A percentile compares a stretch with the other conserved stretches of the same genome.
Evolutionary conservation across 1,139 yeast genomes (phyloP).

Genomic region (Suhomyces panamericanus): DNA sequence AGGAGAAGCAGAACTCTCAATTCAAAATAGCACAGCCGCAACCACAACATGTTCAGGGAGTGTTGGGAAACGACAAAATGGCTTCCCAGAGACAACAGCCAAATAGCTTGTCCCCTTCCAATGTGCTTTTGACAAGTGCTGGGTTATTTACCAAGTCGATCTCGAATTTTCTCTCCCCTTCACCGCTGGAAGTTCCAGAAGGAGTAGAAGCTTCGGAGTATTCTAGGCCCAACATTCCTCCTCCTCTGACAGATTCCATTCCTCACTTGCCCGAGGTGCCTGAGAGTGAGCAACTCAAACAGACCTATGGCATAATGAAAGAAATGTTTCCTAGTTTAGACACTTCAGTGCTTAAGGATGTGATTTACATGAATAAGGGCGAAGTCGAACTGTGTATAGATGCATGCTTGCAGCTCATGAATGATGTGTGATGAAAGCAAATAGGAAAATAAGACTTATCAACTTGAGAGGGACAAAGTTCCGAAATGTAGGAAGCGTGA

Average conservation of each 20-base stretch:
- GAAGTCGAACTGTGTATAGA: conserved; percentile 77
- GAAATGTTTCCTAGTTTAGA: conserved; percentile 82
- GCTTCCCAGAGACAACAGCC: background rate
- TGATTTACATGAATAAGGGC: conserved; percentile 65
- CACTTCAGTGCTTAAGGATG: conserved; percentile 65
- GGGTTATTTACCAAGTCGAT: conserved; percentile 53
- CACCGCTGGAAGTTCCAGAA: conserved; percentile 29
- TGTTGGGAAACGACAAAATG: background rate
- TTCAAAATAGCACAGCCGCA: conserved; percentile 21
- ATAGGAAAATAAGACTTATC: background rate
- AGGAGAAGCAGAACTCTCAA: conserved; percentile 24
- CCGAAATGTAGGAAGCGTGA: too few relatives aligned
- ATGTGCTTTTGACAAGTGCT: conserved; percentile 53
- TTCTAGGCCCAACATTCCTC: conserved; percentile 3
- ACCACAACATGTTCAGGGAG: conserved; percentile 17
- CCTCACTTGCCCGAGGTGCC: background rate
- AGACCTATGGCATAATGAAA: conserved; percentile 45
- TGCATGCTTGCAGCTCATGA: conserved; percentile 45
- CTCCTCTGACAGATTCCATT: background rate
- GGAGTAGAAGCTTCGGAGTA: conserved; percentile 2
- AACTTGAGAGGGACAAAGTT: too few relatives aligned
- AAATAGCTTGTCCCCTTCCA: conserved; percentile 47
- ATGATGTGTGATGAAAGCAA: conserved; percentile 11
- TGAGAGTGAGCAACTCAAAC: conserved; percentile 18
- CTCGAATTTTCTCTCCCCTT: conserved; percentile 45